Percentiles rank a stretch among this genome's conserved stretches.
Conservation (phyloP, 1,139 yeast genomes). For the Trichomonascaceae sp. region DNA sequence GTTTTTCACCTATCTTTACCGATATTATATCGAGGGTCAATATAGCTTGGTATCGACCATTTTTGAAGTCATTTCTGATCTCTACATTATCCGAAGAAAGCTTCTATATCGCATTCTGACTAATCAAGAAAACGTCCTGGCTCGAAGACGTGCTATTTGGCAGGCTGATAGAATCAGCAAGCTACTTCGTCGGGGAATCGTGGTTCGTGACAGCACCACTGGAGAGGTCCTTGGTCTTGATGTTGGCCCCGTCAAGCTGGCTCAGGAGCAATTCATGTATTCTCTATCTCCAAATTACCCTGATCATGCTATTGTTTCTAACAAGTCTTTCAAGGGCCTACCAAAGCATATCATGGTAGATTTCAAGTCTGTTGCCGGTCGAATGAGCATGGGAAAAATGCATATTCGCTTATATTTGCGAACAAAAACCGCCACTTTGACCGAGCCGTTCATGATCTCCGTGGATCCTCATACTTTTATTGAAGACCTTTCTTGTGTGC, state of each 20-base stretch:
- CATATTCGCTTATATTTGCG: conserved; percentile 70
- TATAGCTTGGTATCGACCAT: conserved; percentile 34
- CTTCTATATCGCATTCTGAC: conserved; percentile 56
- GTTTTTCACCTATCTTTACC: conserved; percentile 29
- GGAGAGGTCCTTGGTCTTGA: conserved; percentile 54
- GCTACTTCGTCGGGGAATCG: conserved; percentile 56
- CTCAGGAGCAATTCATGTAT: conserved; percentile 62
- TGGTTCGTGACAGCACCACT: conserved; percentile 64
- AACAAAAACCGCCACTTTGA: conserved; percentile 56
- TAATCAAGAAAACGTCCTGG: conserved; percentile 46
- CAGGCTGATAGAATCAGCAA: conserved; percentile 64
- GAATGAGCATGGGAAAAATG: conserved; percentile 47
- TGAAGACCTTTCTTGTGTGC: conserved; percentile 69
- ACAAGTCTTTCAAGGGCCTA: conserved; percentile 31
- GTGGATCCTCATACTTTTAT: conserved; percentile 57
- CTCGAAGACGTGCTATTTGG: conserved; percentile 55
- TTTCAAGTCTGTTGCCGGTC: conserved; percentile 63
- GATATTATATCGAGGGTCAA: conserved; percentile 30
- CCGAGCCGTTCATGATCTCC: conserved; percentile 75
- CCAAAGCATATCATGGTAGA: conserved; percentile 79
- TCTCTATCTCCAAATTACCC: conserved; percentile 75
- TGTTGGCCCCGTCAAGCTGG: conserved; percentile 51
- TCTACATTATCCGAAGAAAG: conserved; percentile 60
- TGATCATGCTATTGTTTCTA: conserved; percentile 32
- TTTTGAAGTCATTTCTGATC: conserved; percentile 36